These are phyloP conservation scores for Hericium coralloides DNA, from an alignment of 768 basidiomycete species.

Conservation along the genomic window DNA sequence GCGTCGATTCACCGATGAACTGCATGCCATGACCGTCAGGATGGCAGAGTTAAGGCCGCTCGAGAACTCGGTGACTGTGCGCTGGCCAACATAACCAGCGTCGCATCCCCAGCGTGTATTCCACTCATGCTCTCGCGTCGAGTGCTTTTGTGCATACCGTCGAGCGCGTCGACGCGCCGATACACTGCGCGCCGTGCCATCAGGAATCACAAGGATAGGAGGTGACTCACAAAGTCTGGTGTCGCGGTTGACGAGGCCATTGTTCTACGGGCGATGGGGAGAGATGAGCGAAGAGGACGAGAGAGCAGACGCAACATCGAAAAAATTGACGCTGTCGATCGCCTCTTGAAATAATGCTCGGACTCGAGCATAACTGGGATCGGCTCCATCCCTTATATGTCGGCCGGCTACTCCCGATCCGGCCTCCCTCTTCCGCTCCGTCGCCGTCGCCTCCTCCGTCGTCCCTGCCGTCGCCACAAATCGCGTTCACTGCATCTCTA, in stretches of 20 bases:
- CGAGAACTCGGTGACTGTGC: no score
- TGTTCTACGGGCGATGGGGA: slow-evolving; percentile 1
- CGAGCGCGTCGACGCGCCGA: neutral
- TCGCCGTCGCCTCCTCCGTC: no score
- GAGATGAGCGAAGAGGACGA: slow-evolving; percentile 19
- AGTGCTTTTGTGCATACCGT: no score
- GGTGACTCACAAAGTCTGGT: slow-evolving; percentile 11
- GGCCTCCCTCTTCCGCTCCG: no score
- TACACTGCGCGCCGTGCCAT: neutral
- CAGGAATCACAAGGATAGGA: neutral
- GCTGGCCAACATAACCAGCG: neutral
- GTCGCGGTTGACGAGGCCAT: slow-evolving; percentile 7
- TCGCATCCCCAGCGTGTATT: neutral
- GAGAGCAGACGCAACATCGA: slow-evolving; percentile 24
- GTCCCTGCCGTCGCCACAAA: no score
- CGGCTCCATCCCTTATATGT: neutral
- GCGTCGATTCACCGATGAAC: no score
- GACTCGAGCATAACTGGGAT: neutral
- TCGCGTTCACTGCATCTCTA: no score
- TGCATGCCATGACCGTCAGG: no score
- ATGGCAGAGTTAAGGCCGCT: no score
- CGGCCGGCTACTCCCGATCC: no score
- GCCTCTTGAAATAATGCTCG: neutral
- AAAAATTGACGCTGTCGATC: slow-evolving; percentile 10
- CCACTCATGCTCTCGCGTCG: neutral